Percentiles rank a stretch among this genome's conserved stretches.
Evolutionary conservation across 305 asterid genomes (phyloP).

Genomic region (Andrographis paniculata): DNA sequence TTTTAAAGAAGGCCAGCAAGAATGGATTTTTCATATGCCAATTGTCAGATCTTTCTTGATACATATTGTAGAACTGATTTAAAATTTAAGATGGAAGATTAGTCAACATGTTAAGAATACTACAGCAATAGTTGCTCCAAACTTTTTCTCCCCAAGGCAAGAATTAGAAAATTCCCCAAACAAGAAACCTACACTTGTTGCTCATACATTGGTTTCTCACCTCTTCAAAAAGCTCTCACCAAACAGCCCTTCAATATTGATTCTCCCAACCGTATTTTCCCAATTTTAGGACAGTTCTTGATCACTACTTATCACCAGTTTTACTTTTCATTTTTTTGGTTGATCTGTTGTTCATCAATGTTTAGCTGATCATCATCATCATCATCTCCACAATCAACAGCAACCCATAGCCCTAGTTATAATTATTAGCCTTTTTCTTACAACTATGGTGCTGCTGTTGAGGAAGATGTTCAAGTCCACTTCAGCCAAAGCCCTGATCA

Average conservation of each 20-base stretch:
- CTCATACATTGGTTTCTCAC: slow-evolving; percentile 19
- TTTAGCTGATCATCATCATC: slow-evolving; percentile 6
- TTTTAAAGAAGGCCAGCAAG: no score
- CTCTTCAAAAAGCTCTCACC: slow-evolving; percentile 7
- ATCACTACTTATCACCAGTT: slow-evolving; percentile 1
- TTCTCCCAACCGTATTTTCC: slow-evolving; percentile 6
- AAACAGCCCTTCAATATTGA: slow-evolving; percentile 4
- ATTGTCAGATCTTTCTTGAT: background rate
- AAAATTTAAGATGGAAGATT: no score
- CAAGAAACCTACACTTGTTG: slow-evolving; percentile 24
- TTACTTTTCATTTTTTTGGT: background rate
- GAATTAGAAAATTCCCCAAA: slow-evolving; percentile 16
- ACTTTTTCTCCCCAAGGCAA: slow-evolving; percentile 30
- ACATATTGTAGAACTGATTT: background rate
- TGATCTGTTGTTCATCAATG: background rate
- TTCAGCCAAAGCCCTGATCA: slow-evolving; percentile 41
- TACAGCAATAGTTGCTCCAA: slow-evolving; percentile 13
- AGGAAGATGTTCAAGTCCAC: slow-evolving; percentile 35
- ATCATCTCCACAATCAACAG: background rate
- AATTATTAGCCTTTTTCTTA: slow-evolving; percentile 7
- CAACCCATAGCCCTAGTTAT: background rate
- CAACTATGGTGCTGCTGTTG: slow-evolving; percentile 28
- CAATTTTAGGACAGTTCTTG: slow-evolving; percentile 8
- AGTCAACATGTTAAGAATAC: no score
- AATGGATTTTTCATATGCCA: background rate